phyloP scores from a whole-genome alignment of 352 stramenopile species.

The Pythium biforme region DNA sequence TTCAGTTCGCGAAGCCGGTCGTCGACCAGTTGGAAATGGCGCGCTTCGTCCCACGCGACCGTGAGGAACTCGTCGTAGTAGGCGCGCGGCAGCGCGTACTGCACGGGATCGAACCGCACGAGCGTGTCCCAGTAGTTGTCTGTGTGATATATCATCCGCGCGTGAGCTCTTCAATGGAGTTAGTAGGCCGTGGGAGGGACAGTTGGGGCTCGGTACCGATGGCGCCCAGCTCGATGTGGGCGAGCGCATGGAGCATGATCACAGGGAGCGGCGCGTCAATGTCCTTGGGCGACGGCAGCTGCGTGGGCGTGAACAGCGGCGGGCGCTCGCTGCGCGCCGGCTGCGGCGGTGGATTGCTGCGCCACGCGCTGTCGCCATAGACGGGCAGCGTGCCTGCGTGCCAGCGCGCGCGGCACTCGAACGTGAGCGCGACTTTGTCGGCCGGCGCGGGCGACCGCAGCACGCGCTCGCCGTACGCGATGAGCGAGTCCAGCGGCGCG shows the following conservation, averaged over 20 bases:
- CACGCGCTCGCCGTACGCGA: constrained; percentile 64
- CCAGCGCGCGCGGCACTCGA: constrained; percentile 55
- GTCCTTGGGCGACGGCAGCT: constrained; percentile 71
- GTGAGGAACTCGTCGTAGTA: constrained; percentile 80
- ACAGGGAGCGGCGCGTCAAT: constrained; percentile 62
- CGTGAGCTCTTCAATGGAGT: not conserved
- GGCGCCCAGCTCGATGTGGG: constrained; percentile 82
- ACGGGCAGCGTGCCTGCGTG: constrained; percentile 36
- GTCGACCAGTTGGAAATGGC: constrained; percentile 82
- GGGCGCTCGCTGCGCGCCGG: constrained; percentile 49
- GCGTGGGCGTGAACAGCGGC: constrained; percentile 58
- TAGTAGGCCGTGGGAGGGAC: too few species aligned
- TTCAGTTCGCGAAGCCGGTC: constrained; percentile 55
- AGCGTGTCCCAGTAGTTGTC: constrained; percentile 90
- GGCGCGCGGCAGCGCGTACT: constrained; percentile 41
- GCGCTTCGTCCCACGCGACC: constrained; percentile 69
- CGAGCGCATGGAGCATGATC: constrained; percentile 80
- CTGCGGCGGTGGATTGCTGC: constrained; percentile 38
- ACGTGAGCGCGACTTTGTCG: constrained; percentile 65
- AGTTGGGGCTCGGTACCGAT: constrained; percentile 44
- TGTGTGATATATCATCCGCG: not conserved
- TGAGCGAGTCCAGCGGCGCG: constrained; percentile 40
- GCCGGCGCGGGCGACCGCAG: constrained; percentile 44
- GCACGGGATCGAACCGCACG: constrained; percentile 66
- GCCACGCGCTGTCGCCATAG: constrained; percentile 29